These are phyloP conservation scores for Dactylellina drechsleri DNA, from an alignment of 2,329 filamentous ascomycete species.

Conservation along the genomic window DNA sequence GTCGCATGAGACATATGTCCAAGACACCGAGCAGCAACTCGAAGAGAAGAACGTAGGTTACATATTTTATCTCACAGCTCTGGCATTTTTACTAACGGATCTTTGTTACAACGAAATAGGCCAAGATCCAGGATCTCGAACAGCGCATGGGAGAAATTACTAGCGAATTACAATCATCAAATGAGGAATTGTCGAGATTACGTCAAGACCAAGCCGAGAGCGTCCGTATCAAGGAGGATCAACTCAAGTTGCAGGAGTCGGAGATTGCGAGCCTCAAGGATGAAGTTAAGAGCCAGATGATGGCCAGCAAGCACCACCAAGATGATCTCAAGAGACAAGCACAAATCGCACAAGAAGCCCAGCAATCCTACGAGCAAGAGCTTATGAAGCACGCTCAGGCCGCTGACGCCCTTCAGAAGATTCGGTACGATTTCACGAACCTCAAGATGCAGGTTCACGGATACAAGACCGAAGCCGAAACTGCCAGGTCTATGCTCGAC, in stretches of 20 bases:
- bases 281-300: slow-evolving; percentile 80
- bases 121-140: slow-evolving; percentile 80
- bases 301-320: slow-evolving; percentile 84
- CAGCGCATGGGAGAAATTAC: slow-evolving; percentile 85
- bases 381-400: slow-evolving; percentile 94
- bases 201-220: slow-evolving; percentile 83
- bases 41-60: slow-evolving; percentile 74
- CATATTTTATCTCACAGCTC: background rate
- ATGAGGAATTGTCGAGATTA: slow-evolving; percentile 80
- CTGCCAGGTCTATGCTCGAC: slow-evolving; percentile 78
- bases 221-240: slow-evolving; percentile 77
- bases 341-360: slow-evolving; percentile 89
- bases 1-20: slow-evolving; percentile 85
- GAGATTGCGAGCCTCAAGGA: slow-evolving; percentile 85
- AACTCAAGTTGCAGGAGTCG: slow-evolving; percentile 79
- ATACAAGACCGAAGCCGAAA: slow-evolving; percentile 82
- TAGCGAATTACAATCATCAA: slow-evolving; percentile 80
- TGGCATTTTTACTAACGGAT: background rate
- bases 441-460: slow-evolving; percentile 81
- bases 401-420: slow-evolving; percentile 81
- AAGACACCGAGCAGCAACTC: slow-evolving; percentile 81
- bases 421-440: slow-evolving; percentile 82
- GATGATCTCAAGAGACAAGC: slow-evolving; percentile 93
- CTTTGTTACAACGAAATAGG: slow-evolving; percentile 55
- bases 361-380: slow-evolving; percentile 94